These are phyloP conservation scores for Rosellinia necatrix DNA, from an alignment of 2,329 filamentous ascomycete species.

Conservation along the genomic window DNA sequence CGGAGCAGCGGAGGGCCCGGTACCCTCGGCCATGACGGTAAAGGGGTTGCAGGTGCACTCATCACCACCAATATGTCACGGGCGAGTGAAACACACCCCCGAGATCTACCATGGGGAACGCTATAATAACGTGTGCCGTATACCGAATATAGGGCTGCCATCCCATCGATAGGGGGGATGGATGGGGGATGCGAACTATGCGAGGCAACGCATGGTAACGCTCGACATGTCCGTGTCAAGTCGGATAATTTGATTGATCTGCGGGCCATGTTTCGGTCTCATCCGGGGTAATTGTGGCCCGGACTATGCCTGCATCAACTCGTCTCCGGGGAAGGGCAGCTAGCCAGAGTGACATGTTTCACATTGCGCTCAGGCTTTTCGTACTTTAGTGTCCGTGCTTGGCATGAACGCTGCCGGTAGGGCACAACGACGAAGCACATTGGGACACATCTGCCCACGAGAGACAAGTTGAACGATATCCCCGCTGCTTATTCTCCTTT, in stretches of 20 bases:
- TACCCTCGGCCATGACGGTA: not conserved
- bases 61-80: conserved; percentile 4
- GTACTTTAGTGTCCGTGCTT: not conserved
- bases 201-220: not conserved
- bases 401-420: no score
- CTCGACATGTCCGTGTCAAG: not conserved
- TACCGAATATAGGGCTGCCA: not conserved
- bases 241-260: conserved; percentile 13
- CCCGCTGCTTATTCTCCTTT: no score
- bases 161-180: not conserved
- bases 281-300: not conserved
- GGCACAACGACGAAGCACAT: no score
- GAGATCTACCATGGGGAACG: not conserved
- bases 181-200: not conserved
- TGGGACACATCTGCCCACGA: no score
- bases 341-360: conserved; percentile 1
- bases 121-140: not conserved
- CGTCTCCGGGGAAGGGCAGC: not conserved
- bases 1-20: not conserved
- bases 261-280: conserved; percentile 3
- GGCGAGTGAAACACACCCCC: conserved; percentile 13
- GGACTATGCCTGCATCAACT: not conserved
- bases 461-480: no score
- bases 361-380: conserved; percentile 7
- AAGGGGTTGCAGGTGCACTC: conserved; percentile 2